Percentiles rank a stretch among this genome's conserved stretches.
Conservation (phyloP, 2,329 filamentous ascomycete genomes). For the Fonsecaea pugnacius region DNA sequence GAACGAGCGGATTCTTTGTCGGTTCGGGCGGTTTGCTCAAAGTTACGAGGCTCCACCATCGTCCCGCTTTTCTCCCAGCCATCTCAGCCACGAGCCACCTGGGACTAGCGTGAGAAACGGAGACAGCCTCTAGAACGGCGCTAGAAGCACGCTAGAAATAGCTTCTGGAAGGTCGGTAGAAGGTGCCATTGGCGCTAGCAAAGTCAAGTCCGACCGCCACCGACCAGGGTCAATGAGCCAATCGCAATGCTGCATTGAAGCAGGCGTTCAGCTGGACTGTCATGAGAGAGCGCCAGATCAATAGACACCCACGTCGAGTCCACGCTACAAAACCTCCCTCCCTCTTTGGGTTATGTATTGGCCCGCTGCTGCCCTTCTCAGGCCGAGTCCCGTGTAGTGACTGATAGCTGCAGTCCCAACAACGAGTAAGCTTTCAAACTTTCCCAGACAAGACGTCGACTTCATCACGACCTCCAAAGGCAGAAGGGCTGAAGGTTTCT, state of each 20-base stretch:
- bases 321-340: background rate
- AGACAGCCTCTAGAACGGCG: slow-evolving; percentile 7
- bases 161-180: slow-evolving; percentile 9
- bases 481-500: background rate
- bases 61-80: slow-evolving; percentile 3
- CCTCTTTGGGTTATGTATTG: background rate
- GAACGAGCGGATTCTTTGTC: background rate
- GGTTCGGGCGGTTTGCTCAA: slow-evolving; percentile 1
- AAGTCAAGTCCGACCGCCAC: slow-evolving; percentile 18
- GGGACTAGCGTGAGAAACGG: background rate
- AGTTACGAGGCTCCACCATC: background rate
- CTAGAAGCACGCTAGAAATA: slow-evolving; percentile 15
- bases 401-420: background rate
- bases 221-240: slow-evolving; percentile 7
- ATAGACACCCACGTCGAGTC: background rate
- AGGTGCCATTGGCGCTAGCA: slow-evolving; percentile 7
- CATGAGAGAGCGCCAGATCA: background rate
- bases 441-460: background rate
- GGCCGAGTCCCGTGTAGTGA: background rate
- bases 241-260: slow-evolving; percentile 1
- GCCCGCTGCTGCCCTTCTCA: background rate
- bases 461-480: background rate
- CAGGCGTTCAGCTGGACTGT: slow-evolving; percentile 9
- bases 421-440: slow-evolving; percentile 1
- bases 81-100: slow-evolving; percentile 2